phyloP scores from a whole-genome alignment of 164 flowering plant genomes.

The Platanus orientalis region DNA sequence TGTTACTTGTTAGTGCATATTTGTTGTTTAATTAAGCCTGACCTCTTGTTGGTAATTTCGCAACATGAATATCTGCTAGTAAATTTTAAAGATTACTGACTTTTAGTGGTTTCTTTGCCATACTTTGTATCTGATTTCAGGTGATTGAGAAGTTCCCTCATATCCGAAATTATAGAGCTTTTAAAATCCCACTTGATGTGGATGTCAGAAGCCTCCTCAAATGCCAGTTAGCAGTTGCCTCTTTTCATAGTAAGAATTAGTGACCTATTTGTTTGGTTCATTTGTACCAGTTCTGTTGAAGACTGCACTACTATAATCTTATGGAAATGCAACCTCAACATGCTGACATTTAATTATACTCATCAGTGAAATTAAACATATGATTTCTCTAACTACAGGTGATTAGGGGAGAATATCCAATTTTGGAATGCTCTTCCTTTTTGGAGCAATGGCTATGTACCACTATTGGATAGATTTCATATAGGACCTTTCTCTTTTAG shows the following conservation, averaged over 20 bases:
- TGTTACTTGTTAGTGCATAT: neutral
- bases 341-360: neutral
- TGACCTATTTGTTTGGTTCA: neutral
- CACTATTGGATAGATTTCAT: too few species aligned
- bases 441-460: too few species aligned
- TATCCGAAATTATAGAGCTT: constrained; percentile 48
- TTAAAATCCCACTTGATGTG: constrained; percentile 37
- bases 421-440: too few species aligned
- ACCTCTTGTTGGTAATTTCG: neutral
- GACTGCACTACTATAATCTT: neutral
- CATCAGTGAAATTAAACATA: too few species aligned
- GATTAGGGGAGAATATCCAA: too few species aligned
- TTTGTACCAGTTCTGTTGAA: neutral
- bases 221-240: constrained; percentile 75
- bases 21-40: neutral
- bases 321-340: neutral
- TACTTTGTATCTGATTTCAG: constrained; percentile 25
- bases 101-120: neutral
- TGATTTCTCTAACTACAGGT: too few species aligned
- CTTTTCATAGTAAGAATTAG: constrained; percentile 44
- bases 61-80: neutral
- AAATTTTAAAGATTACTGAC: neutral
- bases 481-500: too few species aligned
- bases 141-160: constrained; percentile 84
- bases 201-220: constrained; percentile 58